A percentile compares a stretch with the other conserved stretches of the same genome.
These are phyloP conservation scores for Onygenales sp. DNA, from an alignment of 2,329 filamentous ascomycete species.

Conservation along the genomic window DNA sequence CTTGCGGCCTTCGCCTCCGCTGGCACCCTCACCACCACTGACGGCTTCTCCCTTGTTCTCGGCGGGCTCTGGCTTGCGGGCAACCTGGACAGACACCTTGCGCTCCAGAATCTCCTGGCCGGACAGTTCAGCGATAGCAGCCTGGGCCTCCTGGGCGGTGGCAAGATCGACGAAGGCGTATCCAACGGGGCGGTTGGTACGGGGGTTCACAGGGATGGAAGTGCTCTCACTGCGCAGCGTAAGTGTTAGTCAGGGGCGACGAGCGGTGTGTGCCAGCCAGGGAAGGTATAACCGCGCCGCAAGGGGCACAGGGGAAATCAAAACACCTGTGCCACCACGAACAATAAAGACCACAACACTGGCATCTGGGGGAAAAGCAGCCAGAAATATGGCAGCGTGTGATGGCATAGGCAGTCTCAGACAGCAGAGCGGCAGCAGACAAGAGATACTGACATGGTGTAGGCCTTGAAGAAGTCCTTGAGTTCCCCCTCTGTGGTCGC, in stretches of 20 bases:
- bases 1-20: conserved; percentile 55
- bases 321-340: not conserved
- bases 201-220: conserved; percentile 98
- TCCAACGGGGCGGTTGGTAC: conserved; percentile 94
- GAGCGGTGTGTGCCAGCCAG: not conserved
- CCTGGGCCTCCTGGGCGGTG: conserved; percentile 86
- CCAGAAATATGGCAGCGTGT: too few relatives aligned
- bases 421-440: not conserved
- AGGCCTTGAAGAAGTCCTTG: conserved; percentile 99
- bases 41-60: conserved; percentile 63
- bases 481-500: conserved; percentile 99
- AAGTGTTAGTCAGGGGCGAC: not conserved
- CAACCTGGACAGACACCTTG: conserved; percentile 98
- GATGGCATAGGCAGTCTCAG: not conserved
- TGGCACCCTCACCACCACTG: conserved; percentile 64
- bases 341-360: too few relatives aligned
- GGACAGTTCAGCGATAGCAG: conserved; percentile 89
- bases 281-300: not conserved
- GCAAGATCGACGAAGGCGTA: conserved; percentile 98
- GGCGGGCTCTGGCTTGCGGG: conserved; percentile 87
- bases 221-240: conserved; percentile 71
- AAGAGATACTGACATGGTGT: conserved; percentile 77
- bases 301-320: not conserved
- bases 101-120: conserved; percentile 96
- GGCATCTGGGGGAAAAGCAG: too few relatives aligned